Evolutionary conservation across 768 basidiomycete species (phyloP), one percentile per base, ranked within the genome.

Genomic region (Pholiota microspora): DNA sequence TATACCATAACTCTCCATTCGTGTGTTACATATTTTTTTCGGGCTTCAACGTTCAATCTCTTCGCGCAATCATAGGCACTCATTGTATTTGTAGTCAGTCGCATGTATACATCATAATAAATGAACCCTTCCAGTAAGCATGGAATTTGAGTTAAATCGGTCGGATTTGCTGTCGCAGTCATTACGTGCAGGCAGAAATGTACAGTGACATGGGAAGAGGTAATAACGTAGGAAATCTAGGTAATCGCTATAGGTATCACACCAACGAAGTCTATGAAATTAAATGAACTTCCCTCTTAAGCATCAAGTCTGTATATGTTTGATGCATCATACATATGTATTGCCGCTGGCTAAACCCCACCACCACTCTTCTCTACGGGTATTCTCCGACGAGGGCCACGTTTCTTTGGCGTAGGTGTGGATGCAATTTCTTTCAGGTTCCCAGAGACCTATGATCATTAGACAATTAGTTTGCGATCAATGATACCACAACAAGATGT

Each of bases 341-440:
- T 31, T n/a, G n/a, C n/a, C 29, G 29, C 29, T 6, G 12, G 12
- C n/a, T 65, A 82, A 18, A 82, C 77, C 42, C 80, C 80, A 49
- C 79, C 80, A 38, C 79, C 80, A 54, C 78, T 80, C 74, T 79
- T 79, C 64, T 81, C 79, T 6, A 82, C 80, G 10, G 79, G 79
- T 40, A 82, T 80, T 31, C 71, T 73, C 48, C 60, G 54, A 34
- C 79, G 70, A 42, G 72, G 65, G 25, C 62, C 62, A 50, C 62
- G 65, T 42, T 55, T 59, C 49, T 56, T 57, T 8, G 63, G 60
- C 8, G 56, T 55, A 60, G 76, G 62, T 2, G 61, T 57, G 58
- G 75, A 75, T 4, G 71, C 67, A 51, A 78, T 80, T 59, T 88
- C 88, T 67, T 85, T 89, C 56, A 92, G 69, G 52, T 79, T 82